Conservation (phyloP, 495 filamentous ascomycete genomes). For the Hyphodiscus hymeniophilus region DNA sequence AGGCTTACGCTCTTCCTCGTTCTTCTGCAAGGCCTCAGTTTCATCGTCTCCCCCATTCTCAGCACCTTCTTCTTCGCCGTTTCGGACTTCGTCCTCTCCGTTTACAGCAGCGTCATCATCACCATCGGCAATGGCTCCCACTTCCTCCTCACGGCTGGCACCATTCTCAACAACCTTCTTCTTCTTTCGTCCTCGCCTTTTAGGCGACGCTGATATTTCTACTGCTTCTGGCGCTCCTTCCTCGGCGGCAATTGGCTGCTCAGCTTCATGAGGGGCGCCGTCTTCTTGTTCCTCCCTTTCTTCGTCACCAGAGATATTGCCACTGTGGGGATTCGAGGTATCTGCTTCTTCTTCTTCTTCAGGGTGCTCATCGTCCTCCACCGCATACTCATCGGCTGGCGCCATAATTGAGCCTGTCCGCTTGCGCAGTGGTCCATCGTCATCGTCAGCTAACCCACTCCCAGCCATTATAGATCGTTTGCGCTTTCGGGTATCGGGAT, state of each 20-base stretch:
- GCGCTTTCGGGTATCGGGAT: slow-evolving; percentile 41
- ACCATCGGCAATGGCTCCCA: slow-evolving; percentile 5
- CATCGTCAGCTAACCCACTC: slow-evolving; percentile 28
- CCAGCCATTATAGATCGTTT: slow-evolving; percentile 39
- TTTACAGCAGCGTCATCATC: slow-evolving; percentile 19
- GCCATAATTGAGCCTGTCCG: slow-evolving; percentile 43
- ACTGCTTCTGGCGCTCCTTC: slow-evolving; percentile 27
- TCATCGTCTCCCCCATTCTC: slow-evolving; percentile 36
- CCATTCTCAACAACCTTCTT: slow-evolving; percentile 21
- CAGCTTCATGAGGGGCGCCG: slow-evolving; percentile 23
- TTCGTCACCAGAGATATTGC: slow-evolving; percentile 24
- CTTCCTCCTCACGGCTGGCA: slow-evolving; percentile 4
- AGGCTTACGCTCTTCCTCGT: slow-evolving; percentile 70
- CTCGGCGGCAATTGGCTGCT: slow-evolving; percentile 28
- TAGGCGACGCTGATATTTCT: slow-evolving; percentile 18
- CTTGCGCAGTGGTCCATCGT: slow-evolving; percentile 46
- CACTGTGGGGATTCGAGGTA: slow-evolving; percentile 19
- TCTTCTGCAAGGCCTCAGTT: slow-evolving; percentile 38
- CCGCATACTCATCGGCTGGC: slow-evolving; percentile 20
- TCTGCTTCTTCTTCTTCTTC: slow-evolving; percentile 19
- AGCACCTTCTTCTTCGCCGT: slow-evolving; percentile 33
- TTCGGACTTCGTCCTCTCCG: slow-evolving; percentile 28
- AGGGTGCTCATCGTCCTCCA: slow-evolving; percentile 20
- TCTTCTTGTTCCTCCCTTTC: slow-evolving; percentile 27
- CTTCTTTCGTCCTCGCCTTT: slow-evolving; percentile 22